Evolutionary conservation across 2,329 filamentous ascomycete species (phyloP).

Genomic region (Ceratocystis eucalypticola): DNA sequence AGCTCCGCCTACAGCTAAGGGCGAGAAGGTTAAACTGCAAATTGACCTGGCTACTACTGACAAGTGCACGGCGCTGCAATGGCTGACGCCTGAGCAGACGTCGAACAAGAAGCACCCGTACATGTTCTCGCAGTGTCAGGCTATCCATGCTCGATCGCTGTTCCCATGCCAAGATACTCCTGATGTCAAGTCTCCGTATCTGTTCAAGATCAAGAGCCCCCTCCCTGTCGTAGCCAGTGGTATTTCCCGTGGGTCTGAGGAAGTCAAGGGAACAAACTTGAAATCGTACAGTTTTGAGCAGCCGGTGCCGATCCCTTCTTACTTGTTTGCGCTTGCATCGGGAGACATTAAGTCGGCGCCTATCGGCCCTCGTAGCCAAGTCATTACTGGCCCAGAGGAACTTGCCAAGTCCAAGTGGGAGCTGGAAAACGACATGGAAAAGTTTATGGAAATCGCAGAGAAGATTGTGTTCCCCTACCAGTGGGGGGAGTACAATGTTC

Average conservation of each 20-base stretch:
- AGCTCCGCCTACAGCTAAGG: conserved; percentile 40
- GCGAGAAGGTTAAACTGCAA: conserved; percentile 41
- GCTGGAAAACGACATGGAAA: conserved; percentile 79
- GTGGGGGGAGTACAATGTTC: conserved; percentile 91
- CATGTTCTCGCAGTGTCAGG: conserved; percentile 97
- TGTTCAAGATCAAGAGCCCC: conserved; percentile 74
- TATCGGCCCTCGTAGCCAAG: conserved; percentile 72
- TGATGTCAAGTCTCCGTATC: conserved; percentile 90
- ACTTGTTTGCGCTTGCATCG: conserved; percentile 82
- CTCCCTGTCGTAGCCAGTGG: conserved; percentile 89
- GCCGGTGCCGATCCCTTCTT: conserved; percentile 81
- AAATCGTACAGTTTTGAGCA: conserved; percentile 78
- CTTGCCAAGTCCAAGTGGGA: conserved; percentile 78
- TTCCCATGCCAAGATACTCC: conserved; percentile 97
- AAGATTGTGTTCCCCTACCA: conserved; percentile 70
- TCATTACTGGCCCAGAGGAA: conserved; percentile 81
- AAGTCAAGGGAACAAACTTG: conserved; percentile 36
- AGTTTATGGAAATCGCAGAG: conserved; percentile 79
- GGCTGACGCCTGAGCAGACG: conserved; percentile 86
- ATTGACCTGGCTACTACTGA: conserved; percentile 70
- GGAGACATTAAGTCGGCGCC: conserved; percentile 75
- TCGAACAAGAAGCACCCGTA: conserved; percentile 93
- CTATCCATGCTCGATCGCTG: conserved; percentile 83
- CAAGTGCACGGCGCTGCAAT: conserved; percentile 84
- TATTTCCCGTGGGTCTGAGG: conserved; percentile 39